These are phyloP conservation scores for Cucurbita moschata DNA, from an alignment of 306 rosid species.

Conservation along the genomic window DNA sequence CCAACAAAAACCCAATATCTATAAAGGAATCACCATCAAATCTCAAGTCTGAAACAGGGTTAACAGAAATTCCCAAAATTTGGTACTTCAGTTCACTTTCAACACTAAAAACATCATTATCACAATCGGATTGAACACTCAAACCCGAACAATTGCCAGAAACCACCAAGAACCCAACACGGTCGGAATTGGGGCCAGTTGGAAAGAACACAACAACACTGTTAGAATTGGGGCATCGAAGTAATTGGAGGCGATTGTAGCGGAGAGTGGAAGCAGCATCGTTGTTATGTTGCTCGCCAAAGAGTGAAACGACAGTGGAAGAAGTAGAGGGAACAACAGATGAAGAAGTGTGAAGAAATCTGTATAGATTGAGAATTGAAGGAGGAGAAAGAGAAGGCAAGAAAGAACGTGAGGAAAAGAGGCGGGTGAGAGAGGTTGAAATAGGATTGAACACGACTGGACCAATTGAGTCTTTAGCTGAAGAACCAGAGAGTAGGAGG, in stretches of 20 bases:
- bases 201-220: conserved; percentile 34
- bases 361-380: conserved; percentile 16
- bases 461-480: conserved; percentile 19
- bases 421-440: conserved; percentile 11
- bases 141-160: conserved; percentile 3
- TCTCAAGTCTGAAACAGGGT: conserved; percentile 10
- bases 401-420: conserved; percentile 30
- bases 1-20: conserved; percentile 36
- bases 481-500: conserved; percentile 14
- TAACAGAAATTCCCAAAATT: conserved; percentile 28
- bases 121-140: background rate
- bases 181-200: conserved; percentile 33
- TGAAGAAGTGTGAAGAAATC: conserved; percentile 27
- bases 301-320: conserved; percentile 23
- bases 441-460: conserved; percentile 53
- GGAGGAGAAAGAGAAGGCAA: conserved; percentile 18
- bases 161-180: conserved; percentile 30
- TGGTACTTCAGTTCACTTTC: conserved; percentile 10
- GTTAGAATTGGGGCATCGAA: conserved; percentile 17
- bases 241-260: conserved; percentile 30
- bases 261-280: conserved; percentile 11
- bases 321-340: conserved; percentile 37
- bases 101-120: conserved; percentile 15
- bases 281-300: conserved; percentile 7
- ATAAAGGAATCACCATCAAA: conserved; percentile 8